Base-by-base conservation (phyloP, 257 asterid genomes). In the Ajuga chamaepitys region DNA sequence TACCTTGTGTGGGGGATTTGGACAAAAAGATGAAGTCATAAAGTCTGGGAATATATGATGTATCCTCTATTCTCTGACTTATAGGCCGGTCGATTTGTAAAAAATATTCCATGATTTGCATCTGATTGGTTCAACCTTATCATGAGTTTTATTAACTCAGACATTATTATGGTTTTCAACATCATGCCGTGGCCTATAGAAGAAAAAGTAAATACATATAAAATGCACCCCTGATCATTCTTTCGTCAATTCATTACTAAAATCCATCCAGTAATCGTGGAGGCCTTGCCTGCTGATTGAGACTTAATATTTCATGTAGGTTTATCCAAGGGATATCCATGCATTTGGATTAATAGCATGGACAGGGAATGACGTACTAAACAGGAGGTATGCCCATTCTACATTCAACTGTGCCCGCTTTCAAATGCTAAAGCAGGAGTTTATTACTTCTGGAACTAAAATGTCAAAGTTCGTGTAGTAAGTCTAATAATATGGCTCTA, bases 301-400 rank as follows among this genome's bases (percentile, higher is more conserved):
- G 21, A 34, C 41, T 67, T 32, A 2, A 28, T 53, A 25, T 21
- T 58, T 60, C 50, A 20, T 77, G 62, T 66, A 93, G 99, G 99
- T 93, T 56, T 93, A 86, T 70, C 99, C 99, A 22, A 80, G 92
- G 77, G 92, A 93, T 66, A 89, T 88, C 46, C 80, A 93, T 80
- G 95, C 97, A 63, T 93, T 93, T 75, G 99, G 97, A 52, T 80
- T 93, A 74, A 74, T 93, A 76, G 92, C 95, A 51, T 93, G 99
- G 99, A 93, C 99, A 4, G 99, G 99, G 30, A 93, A 93, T 61
- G 99, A 93, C 46, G 96, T 89, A 40, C 74, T 93, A 24, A 93
- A 93, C 80, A 68, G 99, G 73, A 88, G 99, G 99, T 87, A 28
- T 35, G 83, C 50, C 57, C 56, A 53, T 62, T 65, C 47, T 62